Evolutionary conservation across 495 filamentous ascomycete genomes (phyloP), one percentile per base, ranked within the genome.

Genomic region (Parathielavia hyrcaniae): DNA sequence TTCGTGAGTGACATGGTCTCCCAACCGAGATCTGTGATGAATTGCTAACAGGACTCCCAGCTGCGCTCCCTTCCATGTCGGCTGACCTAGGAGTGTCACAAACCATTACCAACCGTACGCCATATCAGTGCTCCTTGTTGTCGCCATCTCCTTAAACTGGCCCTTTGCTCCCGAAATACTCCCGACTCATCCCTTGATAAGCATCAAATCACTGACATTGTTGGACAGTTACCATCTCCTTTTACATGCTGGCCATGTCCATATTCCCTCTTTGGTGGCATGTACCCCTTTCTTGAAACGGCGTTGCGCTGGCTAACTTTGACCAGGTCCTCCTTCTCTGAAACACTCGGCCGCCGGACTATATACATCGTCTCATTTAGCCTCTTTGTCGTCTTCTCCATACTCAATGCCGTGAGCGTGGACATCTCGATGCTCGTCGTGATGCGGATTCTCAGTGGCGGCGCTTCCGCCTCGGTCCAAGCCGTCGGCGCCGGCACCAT

Each of bases 401-500:
- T 87, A 17, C 74, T 91, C 19, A 83, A 80, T 34, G 91, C 91
- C 10, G 66, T 92, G 10, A 86, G 86, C 43, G 81, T 76, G 53
- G 87, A 85, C 50, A 93, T 96, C 41, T 73, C 73, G 30, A 95
- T 96, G 89, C 78, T 97, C 14, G 85, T 96, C 55, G 81, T 90
- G 11, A 87, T 96, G 79, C 85, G 92, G 39, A 74, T 92, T 53
- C 74, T 95, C 8, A 84, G 83, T 40, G 92, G 92, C 41, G 92
- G 89, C 34, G 88, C 89, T 6, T 83, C 90, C 13, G 91, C 91
- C 1, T 88, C 85, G 0, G 91, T 96, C 0, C 92, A 97, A 65
- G 89, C 89, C 16, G 91, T 96, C 23, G 92, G 92, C 19, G 92
- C 92, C 16, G 92, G 92, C 16, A 95, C 90, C 4, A 90, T 97